Percentiles rank a stretch among this genome's conserved stretches.
Evolutionary conservation across 768 basidiomycete genomes (phyloP).

Genomic region (Pleurotus platypus): DNA sequence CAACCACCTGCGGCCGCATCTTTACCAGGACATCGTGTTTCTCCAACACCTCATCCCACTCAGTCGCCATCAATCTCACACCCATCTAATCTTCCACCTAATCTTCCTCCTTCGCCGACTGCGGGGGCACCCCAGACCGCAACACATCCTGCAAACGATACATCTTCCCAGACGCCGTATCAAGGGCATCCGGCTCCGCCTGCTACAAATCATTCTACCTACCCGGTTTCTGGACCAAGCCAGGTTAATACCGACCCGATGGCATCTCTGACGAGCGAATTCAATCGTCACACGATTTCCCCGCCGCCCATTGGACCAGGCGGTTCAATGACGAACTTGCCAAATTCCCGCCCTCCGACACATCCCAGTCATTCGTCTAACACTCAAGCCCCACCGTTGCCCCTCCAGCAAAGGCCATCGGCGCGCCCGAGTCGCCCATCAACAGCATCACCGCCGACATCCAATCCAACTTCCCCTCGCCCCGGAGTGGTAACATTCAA

Average conservation of each 20-base stretch:
- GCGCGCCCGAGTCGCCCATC: not conserved
- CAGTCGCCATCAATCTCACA: not conserved
- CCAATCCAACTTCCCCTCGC: conserved; percentile 3
- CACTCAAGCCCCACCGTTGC: not conserved
- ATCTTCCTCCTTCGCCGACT: not conserved
- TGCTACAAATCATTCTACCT: conserved; percentile 6
- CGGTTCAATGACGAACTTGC: conserved; percentile 3
- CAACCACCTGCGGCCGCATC: conserved; percentile 1
- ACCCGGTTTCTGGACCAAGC: not conserved
- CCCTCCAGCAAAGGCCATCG: not conserved
- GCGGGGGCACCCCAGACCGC: not conserved
- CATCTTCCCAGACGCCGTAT: not conserved
- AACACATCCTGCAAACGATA: not conserved
- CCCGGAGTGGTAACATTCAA: conserved; percentile 4
- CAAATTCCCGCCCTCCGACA: conserved; percentile 1
- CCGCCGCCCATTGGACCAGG: conserved; percentile 9
- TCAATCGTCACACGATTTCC: conserved; percentile 33
- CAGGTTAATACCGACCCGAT: conserved; percentile 21
- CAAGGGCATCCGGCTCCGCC: not conserved
- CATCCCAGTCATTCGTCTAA: conserved; percentile 8
- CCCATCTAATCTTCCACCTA: not conserved
- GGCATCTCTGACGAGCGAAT: conserved; percentile 30
- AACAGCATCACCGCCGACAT: conserved; percentile 5
- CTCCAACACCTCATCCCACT: not conserved
- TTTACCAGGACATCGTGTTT: not conserved